A percentile compares a stretch with the other conserved stretches of the same genome.
Evolutionary conservation across 108 stramenopile species (phyloP).

Genomic region (Skeletonema marinoi): DNA sequence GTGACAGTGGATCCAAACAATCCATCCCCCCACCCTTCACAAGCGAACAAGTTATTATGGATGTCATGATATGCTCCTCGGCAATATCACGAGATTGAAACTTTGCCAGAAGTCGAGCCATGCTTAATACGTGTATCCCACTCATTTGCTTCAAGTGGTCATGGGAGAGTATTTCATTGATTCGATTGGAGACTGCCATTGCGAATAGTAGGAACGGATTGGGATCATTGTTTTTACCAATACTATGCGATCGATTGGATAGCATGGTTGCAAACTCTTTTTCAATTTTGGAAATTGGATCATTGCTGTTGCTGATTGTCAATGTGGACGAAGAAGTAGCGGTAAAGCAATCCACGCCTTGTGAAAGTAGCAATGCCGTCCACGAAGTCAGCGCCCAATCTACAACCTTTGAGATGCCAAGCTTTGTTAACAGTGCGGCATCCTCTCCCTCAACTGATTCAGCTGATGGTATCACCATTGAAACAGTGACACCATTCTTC

Average conservation of each 20-base stretch:
- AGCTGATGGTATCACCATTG: background rate
- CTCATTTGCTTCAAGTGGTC: constrained; percentile 15
- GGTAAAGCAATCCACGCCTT: constrained; percentile 21
- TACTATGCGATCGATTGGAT: constrained; percentile 12
- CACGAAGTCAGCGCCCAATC: constrained; percentile 42
- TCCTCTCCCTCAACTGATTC: background rate
- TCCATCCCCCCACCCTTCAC: constrained; percentile 14
- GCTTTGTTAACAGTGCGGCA: background rate
- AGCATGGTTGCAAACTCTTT: constrained; percentile 17
- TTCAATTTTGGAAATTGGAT: constrained; percentile 16
- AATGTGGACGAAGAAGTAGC: background rate
- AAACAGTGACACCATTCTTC: background rate
- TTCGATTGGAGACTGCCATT: constrained; percentile 14
- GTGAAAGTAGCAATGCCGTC: constrained; percentile 32
- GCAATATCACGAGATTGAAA: constrained; percentile 16
- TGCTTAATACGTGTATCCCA: constrained; percentile 22
- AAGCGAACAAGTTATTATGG: constrained; percentile 2
- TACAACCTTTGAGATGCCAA: constrained; percentile 8
- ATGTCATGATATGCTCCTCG: constrained; percentile 19
- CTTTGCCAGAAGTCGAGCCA: constrained; percentile 20
- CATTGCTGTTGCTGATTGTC: background rate
- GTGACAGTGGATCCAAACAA: constrained; percentile 23
- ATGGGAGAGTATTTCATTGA: constrained; percentile 24
- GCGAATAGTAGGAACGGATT: constrained; percentile 2
- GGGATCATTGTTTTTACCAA: background rate